Percentiles rank a stretch among this genome's conserved stretches.
Evolutionary conservation across 495 filamentous ascomycete genomes (phyloP).

Genomic region (Penicillium canariense): DNA sequence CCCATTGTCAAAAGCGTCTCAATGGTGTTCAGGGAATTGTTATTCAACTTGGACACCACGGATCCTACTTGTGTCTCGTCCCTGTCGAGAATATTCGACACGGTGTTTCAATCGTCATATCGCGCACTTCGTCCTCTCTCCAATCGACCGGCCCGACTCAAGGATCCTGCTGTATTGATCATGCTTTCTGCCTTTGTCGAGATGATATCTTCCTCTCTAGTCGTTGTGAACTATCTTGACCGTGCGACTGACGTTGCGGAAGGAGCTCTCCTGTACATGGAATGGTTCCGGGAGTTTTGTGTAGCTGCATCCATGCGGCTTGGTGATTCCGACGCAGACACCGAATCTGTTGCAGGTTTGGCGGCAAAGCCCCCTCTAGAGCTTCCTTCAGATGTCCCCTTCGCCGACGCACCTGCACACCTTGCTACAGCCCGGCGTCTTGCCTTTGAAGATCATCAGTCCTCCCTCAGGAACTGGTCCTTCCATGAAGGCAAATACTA

Average conservation of each 20-base stretch:
- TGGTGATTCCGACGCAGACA: not conserved
- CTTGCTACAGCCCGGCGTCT: constrained; percentile 26
- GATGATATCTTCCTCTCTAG: constrained; percentile 45
- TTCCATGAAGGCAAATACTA: constrained; percentile 40
- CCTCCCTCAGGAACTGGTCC: constrained; percentile 41
- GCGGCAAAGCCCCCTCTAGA: not conserved
- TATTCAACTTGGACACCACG: constrained; percentile 49
- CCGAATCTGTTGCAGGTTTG: not conserved
- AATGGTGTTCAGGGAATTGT: constrained; percentile 44
- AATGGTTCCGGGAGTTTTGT: constrained; percentile 34
- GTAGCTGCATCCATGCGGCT: constrained; percentile 23
- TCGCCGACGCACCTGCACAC: constrained; percentile 16
- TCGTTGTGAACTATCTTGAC: constrained; percentile 53
- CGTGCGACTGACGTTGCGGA: constrained; percentile 26
- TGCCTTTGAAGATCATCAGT: constrained; percentile 36
- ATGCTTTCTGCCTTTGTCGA: constrained; percentile 44
- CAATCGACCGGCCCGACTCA: constrained; percentile 30
- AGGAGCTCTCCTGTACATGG: constrained; percentile 25
- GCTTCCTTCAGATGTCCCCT: not conserved
- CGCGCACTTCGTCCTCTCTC: constrained; percentile 35
- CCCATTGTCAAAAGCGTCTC: constrained; percentile 54
- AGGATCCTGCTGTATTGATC: constrained; percentile 39
- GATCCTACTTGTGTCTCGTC: constrained; percentile 42
- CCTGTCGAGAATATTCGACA: constrained; percentile 41
- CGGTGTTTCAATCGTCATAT: constrained; percentile 43